Evolutionary conservation across 352 stramenopile species (phyloP), one percentile per base, ranked within the genome.

Genomic region (Globisporangium spiculum): DNA sequence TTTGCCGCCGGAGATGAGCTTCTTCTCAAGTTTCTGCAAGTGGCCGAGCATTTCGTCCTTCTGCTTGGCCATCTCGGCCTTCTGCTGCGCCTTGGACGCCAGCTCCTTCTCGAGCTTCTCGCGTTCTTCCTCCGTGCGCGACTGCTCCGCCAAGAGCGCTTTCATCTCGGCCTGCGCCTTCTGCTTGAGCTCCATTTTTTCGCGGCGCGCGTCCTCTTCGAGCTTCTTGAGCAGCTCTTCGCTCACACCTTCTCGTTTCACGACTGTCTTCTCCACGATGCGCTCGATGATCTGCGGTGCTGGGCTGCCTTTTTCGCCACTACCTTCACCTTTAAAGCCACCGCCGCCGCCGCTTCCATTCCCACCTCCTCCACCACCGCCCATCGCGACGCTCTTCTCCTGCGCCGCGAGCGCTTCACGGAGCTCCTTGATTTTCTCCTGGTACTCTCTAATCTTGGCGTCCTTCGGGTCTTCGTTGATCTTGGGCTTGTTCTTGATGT

Each of bases 401-500:
- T 92, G 88, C 5, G 75, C 77, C 55, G 78, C 27, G 3, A 93
- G 57, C 26, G 91, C 91, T 55, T 83, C 87, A 72, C 98, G 98
- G 27, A 99, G 75, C 14, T 88, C 86, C 63, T 96, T 80, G 74
- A 99, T 99, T 72, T 99, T 93, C 24, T 99, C 93, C 75, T 98
- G 94, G 69, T 98, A 98, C 75, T 99, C 94, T 22, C 93, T 84
- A 30, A 99, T 94, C 92, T 98, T 98, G n/a, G 96, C 91, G 71
- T 99, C 96, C 70, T 99, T 99, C 0, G 96, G 95, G 70, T 99
- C 97, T 73, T 99, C 95, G 72, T 99, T 99, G 61, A 99, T 98
- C 66, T 97, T 97, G 1, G 97, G 97, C 64, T 98, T 98, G 81
- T 99, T 99, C 73, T 99, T 99, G 77, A 99, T 99, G 77, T 99